These are phyloP conservation scores for Baeospora myosura DNA, from an alignment of 1,284 basidiomycete genomes.

Conservation along the genomic window DNA sequence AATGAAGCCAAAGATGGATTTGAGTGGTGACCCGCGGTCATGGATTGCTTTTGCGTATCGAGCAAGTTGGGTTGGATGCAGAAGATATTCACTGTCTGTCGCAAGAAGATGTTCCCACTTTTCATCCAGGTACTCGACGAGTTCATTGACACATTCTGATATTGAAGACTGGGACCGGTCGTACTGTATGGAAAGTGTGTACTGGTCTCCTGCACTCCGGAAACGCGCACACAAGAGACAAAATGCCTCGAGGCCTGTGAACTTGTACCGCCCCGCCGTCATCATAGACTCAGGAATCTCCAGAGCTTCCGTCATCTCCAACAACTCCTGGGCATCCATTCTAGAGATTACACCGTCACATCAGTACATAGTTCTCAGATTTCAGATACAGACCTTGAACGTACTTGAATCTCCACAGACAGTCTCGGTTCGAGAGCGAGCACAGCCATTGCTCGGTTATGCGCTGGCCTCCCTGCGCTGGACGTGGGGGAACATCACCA, in stretches of 20 bases:
- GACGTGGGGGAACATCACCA: no score
- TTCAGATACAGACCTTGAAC: no score
- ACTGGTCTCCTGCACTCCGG: slow-evolving; percentile 7
- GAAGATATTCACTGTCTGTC: slow-evolving; percentile 4
- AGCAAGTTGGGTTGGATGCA: slow-evolving; percentile 8
- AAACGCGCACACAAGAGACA: slow-evolving; percentile 9
- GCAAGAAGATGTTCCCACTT: slow-evolving; percentile 15
- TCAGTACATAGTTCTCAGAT: no score
- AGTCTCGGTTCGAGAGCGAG: no score
- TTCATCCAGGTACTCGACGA: slow-evolving; percentile 13
- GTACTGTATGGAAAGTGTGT: slow-evolving; percentile 8
- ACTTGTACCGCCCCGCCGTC: slow-evolving; percentile 1
- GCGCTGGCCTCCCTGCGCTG: no score
- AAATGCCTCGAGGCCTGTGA: slow-evolving; percentile 10
- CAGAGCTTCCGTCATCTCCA: no score
- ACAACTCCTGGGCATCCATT: no score
- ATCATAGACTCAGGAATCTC: slow-evolving; percentile 8
- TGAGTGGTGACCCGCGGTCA: slow-evolving; percentile 11
- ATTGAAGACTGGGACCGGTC: slow-evolving; percentile 12
- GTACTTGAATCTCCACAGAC: no score
- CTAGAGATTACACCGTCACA: no score
- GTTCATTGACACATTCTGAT: slow-evolving; percentile 15
- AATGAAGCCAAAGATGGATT: slow-evolving; percentile 13
- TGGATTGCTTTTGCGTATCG: slow-evolving; percentile 14
- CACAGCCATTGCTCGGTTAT: no score